phyloP scores from a whole-genome alignment of 2,329 filamentous ascomycete genomes.

The Aspergillus pseudoterreus region DNA sequence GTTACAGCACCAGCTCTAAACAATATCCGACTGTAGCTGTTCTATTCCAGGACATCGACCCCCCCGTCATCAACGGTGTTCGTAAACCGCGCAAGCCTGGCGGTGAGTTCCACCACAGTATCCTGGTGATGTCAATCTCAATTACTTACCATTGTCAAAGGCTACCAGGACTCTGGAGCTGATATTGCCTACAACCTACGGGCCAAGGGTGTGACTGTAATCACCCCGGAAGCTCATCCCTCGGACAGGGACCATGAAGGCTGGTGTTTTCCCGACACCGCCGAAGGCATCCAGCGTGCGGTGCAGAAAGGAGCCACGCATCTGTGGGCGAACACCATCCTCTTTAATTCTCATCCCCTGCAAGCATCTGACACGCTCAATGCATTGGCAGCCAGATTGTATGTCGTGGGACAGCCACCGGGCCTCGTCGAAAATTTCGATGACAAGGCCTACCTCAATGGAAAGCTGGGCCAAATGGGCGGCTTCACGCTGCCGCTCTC shows the following conservation, averaged over 20 bases:
- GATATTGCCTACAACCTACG: slow-evolving; percentile 46
- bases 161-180: slow-evolving; percentile 48
- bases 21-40: slow-evolving; percentile 36
- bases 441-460: slow-evolving; percentile 50
- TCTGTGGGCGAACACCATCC: slow-evolving; percentile 51
- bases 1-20: background rate
- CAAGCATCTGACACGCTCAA: slow-evolving; percentile 39
- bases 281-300: slow-evolving; percentile 41
- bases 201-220: slow-evolving; percentile 26
- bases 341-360: slow-evolving; percentile 48
- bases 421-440: slow-evolving; percentile 48
- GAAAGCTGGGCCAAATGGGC: slow-evolving; percentile 34
- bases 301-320: slow-evolving; percentile 42
- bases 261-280: slow-evolving; percentile 46
- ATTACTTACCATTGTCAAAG: slow-evolving; percentile 20
- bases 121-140: too few relatives aligned
- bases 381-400: slow-evolving; percentile 27
- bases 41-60: slow-evolving; percentile 46
- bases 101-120: slow-evolving; percentile 23
- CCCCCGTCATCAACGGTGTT: slow-evolving; percentile 46
- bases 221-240: slow-evolving; percentile 29
- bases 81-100: slow-evolving; percentile 50
- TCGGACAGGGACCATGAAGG: slow-evolving; percentile 27
- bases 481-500: slow-evolving; percentile 40
- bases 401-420: slow-evolving; percentile 47